phyloP scores from a whole-genome alignment of 2,329 filamentous ascomycete species.

The Claviceps humidiphila region DNA sequence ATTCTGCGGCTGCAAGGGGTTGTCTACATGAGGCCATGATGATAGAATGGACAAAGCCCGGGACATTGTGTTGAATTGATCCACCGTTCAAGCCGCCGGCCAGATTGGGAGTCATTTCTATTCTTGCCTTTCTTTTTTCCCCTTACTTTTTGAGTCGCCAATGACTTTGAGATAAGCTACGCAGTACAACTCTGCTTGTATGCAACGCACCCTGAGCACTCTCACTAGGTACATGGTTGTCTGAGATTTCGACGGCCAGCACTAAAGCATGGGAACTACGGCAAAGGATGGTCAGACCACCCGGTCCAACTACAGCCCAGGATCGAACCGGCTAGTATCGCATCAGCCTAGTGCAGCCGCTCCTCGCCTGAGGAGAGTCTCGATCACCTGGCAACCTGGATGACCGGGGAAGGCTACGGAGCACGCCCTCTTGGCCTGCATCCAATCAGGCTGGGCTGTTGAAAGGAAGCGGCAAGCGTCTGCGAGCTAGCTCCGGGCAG shows the following conservation, averaged over 20 bases:
- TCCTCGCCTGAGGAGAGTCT: not conserved
- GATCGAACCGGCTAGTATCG: not conserved
- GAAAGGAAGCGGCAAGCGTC: constrained; percentile 3
- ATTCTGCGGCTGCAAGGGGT: too few relatives aligned
- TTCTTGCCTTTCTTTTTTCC: too few relatives aligned
- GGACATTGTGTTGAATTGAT: too few relatives aligned
- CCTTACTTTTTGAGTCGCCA: not conserved
- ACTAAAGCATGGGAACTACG: not conserved
- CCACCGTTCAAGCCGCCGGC: too few relatives aligned
- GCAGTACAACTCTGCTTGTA: not conserved
- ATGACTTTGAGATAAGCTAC: not conserved
- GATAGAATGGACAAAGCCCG: too few relatives aligned
- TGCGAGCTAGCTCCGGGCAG: constrained; percentile 8
- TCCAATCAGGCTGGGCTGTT: not conserved
- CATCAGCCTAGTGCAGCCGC: not conserved
- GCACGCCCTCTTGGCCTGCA: not conserved
- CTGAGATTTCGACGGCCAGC: not conserved
- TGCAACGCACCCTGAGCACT: too few relatives aligned
- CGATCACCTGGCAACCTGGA: not conserved
- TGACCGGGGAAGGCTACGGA: not conserved
- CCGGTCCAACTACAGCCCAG: not conserved
- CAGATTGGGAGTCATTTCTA: too few relatives aligned
- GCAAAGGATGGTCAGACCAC: not conserved
- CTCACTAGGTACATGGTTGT: not conserved
- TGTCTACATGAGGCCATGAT: too few relatives aligned